Evolutionary conservation across 1,139 yeast genomes (phyloP), one percentile per base, ranked within the genome.

Genomic region (Candida sanyaensis): DNA sequence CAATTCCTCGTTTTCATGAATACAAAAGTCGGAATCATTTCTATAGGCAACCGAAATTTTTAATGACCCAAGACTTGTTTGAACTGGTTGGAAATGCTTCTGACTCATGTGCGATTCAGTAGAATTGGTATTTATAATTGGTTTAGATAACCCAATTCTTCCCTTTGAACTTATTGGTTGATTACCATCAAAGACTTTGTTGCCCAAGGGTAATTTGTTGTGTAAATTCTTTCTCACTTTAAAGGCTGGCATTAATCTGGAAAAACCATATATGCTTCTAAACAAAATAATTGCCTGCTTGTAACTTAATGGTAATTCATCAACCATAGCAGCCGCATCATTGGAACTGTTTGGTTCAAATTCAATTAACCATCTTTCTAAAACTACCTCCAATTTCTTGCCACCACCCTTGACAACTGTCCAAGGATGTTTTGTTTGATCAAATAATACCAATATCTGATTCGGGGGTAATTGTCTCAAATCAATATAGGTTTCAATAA

Each of bases 351-450:
- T 60, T 43, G 63, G 63, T 56, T 86, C 92, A 53, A 91, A 80
- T 63, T 91, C 96, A 34, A 93, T 71, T 26, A 90, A 73, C 99
- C 99, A 93, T 50, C 99, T 75, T 62, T 93, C 99, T 49, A 93
- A 69, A 2, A 93, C 97, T 13, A 93, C 81, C 64, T 92, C 98
- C 11, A 82, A 73, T 58, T 85, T 86, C 60, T 78, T 83, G 13
- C 64, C 59, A 27, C 62, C 60, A 2, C 71, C 80, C 23, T 69
- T 73, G 43, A 58, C 76, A 40, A 69, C 82, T 21, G 68, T 71
- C 65, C 75, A 76, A 40, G 75, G 73, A 38, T 63, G 71, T 43
- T 62, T 71, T 31, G 60, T 68, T 13, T 66, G 92, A 49, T 81
- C 84, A 32, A 72, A 65, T 37, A 86, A 60, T 42, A 84, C 78